Base-by-base conservation (phyloP, 2,329 filamentous ascomycete species). In the Colletotrichum sp. region DNA sequence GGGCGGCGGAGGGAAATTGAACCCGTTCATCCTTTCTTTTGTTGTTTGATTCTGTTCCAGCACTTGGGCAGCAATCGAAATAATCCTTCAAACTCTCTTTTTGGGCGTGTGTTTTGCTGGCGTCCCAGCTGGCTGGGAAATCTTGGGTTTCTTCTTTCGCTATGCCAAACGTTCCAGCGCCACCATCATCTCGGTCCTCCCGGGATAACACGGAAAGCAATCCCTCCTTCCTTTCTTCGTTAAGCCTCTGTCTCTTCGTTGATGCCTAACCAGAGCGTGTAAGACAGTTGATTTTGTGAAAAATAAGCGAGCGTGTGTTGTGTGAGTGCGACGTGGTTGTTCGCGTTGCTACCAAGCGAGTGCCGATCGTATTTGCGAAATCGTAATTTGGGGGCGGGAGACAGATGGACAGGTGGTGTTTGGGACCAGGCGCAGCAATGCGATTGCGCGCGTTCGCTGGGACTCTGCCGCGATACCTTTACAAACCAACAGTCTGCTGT, bases 1-100 rank as follows among this genome's bases (percentile, higher is more conserved):
- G 30, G 73, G 73, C 57, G 64, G 73, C 24, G 70, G 70, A 26
- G 73, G 73, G 44, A 62, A 67, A 32, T 69, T 39, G 62, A 57
- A 64, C 36, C 49, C 63, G 73, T 69, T 55, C 62, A 64, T 69
- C 21, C 6, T 15, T 21, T 34, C 8, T 39, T n/a, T 32, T n/a
- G 21, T 32, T 24, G n/a, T 4, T 13, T 57, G 26, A 34, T n/a
- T 24, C 12, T 30, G 16, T 28, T n/a, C 71, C 34, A 10, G 21
- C 13, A 24, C 32, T 60, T 30, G 39, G 62, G 69, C 49, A 32
- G 62, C 70, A 52, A 62, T 34, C 28, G 21, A 9, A 8, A 39
- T 26, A 21, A 26, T 36, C 68, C 36, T 36, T 39, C 39, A 49
- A 49, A 49, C 64, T 26, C 28, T 32, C 49, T 44, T 26, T 8